Evolutionary conservation across 352 stramenopile species (phyloP).

Genomic region (Globisporangium mamillatum): DNA sequence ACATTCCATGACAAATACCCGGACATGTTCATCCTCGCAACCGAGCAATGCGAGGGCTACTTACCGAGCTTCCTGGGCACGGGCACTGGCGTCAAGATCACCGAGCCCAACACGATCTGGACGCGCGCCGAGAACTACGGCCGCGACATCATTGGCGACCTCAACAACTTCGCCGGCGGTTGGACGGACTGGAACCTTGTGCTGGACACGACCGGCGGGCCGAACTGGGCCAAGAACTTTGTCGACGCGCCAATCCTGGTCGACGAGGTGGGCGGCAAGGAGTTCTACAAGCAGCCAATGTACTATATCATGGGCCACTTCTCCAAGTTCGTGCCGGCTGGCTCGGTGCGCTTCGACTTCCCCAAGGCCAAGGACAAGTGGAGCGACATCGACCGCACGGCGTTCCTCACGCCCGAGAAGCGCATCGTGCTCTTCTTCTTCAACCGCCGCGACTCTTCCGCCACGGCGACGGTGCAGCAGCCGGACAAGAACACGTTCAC

Average conservation of each 20-base stretch:
- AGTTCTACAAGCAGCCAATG: slow-evolving; percentile 73
- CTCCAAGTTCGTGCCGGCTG: slow-evolving; percentile 59
- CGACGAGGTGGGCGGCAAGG: slow-evolving; percentile 28
- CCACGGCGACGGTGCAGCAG: background rate
- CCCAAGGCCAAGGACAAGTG: no score
- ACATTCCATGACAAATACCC: no score
- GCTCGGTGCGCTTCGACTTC: no score
- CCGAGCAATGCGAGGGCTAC: slow-evolving; percentile 72
- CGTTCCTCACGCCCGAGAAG: no score
- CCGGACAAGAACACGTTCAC: background rate
- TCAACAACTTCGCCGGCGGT: slow-evolving; percentile 57
- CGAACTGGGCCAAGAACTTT: slow-evolving; percentile 71
- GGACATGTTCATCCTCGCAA: slow-evolving; percentile 76
- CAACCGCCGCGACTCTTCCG: background rate
- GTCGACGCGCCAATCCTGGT: slow-evolving; percentile 67
- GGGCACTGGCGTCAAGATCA: slow-evolving; percentile 33
- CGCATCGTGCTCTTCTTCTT: no score
- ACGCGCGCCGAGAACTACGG: slow-evolving; percentile 61
- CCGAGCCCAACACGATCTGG: slow-evolving; percentile 45
- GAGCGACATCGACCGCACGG: no score
- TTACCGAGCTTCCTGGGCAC: no score
- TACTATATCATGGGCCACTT: slow-evolving; percentile 72
- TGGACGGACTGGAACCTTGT: slow-evolving; percentile 88
- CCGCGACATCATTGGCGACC: slow-evolving; percentile 78
- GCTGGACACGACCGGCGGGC: slow-evolving; percentile 51